Conservation (phyloP, 1,284 basidiomycete genomes). For the Coniferiporia weirii region DNA sequence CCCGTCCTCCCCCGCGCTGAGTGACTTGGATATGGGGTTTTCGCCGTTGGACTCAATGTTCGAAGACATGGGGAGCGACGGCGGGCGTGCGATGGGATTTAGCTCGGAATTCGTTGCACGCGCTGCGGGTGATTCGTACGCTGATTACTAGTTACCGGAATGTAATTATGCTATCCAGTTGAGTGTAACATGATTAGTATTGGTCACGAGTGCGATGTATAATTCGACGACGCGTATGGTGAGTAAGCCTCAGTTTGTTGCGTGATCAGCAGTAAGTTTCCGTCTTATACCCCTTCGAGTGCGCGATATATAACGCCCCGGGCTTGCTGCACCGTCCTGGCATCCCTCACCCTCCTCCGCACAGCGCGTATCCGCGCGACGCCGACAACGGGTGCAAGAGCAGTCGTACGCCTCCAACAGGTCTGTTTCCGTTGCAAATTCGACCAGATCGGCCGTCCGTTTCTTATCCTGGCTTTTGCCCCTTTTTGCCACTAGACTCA, state of each 20-base stretch:
- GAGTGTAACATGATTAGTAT: too few species aligned
- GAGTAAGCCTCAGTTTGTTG: too few species aligned
- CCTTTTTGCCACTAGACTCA: slow-evolving; percentile 1
- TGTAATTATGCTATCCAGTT: too few species aligned
- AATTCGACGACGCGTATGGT: too few species aligned
- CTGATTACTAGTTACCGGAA: too few species aligned
- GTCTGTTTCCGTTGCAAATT: too few species aligned
- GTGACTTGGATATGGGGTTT: not conserved
- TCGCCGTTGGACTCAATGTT: not conserved
- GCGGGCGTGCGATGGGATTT: not conserved
- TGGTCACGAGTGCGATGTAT: too few species aligned
- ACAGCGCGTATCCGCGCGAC: not conserved
- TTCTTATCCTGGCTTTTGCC: too few species aligned
- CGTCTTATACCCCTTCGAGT: not conserved
- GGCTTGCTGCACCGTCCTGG: not conserved
- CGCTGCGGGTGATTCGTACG: not conserved
- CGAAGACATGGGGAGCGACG: not conserved
- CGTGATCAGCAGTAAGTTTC: not conserved
- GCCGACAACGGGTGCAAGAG: not conserved
- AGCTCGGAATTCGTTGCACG: slow-evolving; percentile 10
- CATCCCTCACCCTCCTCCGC: not conserved
- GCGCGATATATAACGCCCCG: not conserved
- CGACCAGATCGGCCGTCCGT: too few species aligned
- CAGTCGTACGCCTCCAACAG: too few species aligned
- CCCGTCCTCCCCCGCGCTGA: not conserved